These are phyloP conservation scores for Dactylellina drechsleri DNA, from an alignment of 2,329 filamentous ascomycete species.

Conservation along the genomic window DNA sequence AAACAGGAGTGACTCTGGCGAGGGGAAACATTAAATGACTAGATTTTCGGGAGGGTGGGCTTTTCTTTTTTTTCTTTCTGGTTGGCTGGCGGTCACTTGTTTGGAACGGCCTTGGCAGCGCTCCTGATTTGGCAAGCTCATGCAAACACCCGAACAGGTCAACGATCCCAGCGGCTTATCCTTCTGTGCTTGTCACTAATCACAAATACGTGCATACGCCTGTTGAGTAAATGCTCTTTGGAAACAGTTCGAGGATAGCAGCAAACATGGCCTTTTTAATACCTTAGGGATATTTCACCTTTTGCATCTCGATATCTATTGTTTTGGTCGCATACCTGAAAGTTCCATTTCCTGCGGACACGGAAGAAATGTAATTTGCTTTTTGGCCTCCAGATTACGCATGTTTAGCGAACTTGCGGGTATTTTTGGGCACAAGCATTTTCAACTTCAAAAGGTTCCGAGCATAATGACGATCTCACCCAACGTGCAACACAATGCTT, in stretches of 20 bases:
- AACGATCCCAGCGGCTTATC: neutral
- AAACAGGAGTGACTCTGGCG: slow-evolving; percentile 24
- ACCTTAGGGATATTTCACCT: too few species aligned
- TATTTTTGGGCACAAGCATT: slow-evolving; percentile 1
- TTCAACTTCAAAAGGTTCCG: too few species aligned
- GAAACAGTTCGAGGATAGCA: too few species aligned
- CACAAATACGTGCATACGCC: too few species aligned
- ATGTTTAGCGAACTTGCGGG: neutral
- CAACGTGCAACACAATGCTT: neutral
- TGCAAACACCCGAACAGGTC: slow-evolving; percentile 27
- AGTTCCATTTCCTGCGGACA: too few species aligned
- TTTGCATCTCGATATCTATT: too few species aligned
- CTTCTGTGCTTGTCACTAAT: too few species aligned
- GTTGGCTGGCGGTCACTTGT: slow-evolving; percentile 17
- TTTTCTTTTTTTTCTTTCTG: slow-evolving; percentile 26
- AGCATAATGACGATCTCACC: too few species aligned
- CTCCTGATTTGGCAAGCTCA: slow-evolving; percentile 41
- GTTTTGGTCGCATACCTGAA: too few species aligned
- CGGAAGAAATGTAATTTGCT: neutral
- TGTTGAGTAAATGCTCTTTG: too few species aligned
- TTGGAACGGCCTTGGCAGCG: slow-evolving; percentile 31
- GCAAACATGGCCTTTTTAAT: too few species aligned
- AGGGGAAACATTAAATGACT: slow-evolving; percentile 49
- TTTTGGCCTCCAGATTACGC: neutral
- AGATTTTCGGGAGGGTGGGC: slow-evolving; percentile 19